Evolutionary conservation across 192 early-diverging fungal genomes (phyloP), one percentile per base, ranked within the genome.

Genomic region (Anaeromyces robustus): DNA sequence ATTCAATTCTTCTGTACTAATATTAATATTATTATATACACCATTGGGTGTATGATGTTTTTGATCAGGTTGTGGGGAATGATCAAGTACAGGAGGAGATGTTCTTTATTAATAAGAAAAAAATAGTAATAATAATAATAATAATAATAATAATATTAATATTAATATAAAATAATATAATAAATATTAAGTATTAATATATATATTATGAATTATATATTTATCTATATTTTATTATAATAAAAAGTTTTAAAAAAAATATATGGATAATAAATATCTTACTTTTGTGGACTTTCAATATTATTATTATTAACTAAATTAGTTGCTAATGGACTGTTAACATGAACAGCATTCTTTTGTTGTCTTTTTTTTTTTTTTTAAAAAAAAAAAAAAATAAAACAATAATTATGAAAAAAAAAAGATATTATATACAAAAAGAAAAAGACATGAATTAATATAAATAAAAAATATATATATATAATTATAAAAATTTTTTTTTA

Each of bases 321-420:
- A 9, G 84, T 80, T 2, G 85, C 86, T 17, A 86, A 80, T 22
- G 85, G 85, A 78, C 84, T 85, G 78, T 83, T 86, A 31, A 86
- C 82, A 52, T 84, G 83, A 77, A 84, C 83, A 77, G 34, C 41
- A 39, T 77, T 82, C 52, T 30, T 37, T 77, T 81, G 81, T 80
- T 81, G 78, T 77, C 39, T 29, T 29, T 28, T 28, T 39, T 77
- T 29, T 30, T 43, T 80, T 26, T 43, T 29, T 77, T 52, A 79
- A 29, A 6, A 29, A 29, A 30, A n/a, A n/a, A n/a, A n/a, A n/a
- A n/a, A n/a, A n/a, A n/a, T n/a, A n/a, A n/a, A n/a, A n/a, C n/a
- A n/a, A n/a, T n/a, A n/a, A n/a, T n/a, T n/a, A n/a, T n/a, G n/a
- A n/a, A n/a, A n/a, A n/a, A n/a, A n/a, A n/a, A n/a, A n/a, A n/a